Percentiles rank a stretch among this genome's conserved stretches.
Conservation (phyloP, 179 eudicot genomes). For the Corrigiola litoralis region DNA sequence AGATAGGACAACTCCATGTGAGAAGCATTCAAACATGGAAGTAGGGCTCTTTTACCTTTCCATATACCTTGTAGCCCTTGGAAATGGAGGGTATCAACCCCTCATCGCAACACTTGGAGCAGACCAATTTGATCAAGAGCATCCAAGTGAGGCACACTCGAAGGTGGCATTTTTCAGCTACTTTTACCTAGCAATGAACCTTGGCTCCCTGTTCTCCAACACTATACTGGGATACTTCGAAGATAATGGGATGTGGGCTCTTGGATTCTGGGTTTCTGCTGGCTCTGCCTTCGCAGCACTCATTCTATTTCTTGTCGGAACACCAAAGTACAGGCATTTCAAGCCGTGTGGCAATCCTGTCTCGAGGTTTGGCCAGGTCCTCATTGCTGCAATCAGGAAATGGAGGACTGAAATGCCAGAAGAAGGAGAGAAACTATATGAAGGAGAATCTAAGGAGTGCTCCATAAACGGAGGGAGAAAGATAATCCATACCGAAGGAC, state of each 20-base stretch:
- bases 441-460: conserved; percentile 40
- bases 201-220: conserved; percentile 71
- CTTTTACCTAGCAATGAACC: conserved; percentile 72
- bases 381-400: conserved; percentile 55
- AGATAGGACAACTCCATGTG: conserved; percentile 35
- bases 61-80: conserved; percentile 69
- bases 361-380: conserved; percentile 59
- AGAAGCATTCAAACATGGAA: conserved; percentile 42
- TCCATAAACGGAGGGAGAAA: conserved; percentile 33
- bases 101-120: conserved; percentile 80
- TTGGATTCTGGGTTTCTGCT: conserved; percentile 74
- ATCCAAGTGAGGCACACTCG: conserved; percentile 44
- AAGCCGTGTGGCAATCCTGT: conserved; percentile 73
- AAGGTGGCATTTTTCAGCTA: conserved; percentile 79
- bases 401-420: conserved; percentile 31
- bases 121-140: conserved; percentile 77
- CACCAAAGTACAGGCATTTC: conserved; percentile 52
- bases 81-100: conserved; percentile 82
- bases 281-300: conserved; percentile 61
- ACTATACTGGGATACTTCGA: conserved; percentile 64
- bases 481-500: conserved; percentile 60
- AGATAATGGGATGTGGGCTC: conserved; percentile 62
- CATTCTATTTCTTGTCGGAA: conserved; percentile 46
- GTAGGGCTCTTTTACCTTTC: conserved; percentile 61
- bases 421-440: conserved; percentile 42